Conservation (phyloP, 768 basidiomycete species). For the Suillus subaureus region DNA sequence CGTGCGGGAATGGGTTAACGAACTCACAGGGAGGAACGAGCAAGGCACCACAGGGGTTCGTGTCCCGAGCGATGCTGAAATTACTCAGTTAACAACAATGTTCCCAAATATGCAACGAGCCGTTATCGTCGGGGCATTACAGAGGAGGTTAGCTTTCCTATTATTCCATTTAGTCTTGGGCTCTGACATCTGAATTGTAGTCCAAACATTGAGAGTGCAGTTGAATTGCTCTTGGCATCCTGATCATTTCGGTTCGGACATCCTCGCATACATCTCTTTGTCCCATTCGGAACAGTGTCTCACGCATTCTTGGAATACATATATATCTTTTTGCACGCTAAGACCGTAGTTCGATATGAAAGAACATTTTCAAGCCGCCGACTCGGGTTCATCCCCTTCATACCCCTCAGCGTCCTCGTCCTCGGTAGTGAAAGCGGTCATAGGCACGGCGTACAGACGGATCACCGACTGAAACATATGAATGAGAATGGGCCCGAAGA, state of each 20-base stretch:
- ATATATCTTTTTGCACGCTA: background rate
- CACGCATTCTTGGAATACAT: background rate
- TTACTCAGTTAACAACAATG: slow-evolving; percentile 73
- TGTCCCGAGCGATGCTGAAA: slow-evolving; percentile 76
- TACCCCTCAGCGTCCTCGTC: slow-evolving; percentile 63
- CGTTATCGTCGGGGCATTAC: slow-evolving; percentile 73
- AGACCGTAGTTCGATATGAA: slow-evolving; percentile 1
- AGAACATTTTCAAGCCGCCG: slow-evolving; percentile 25
- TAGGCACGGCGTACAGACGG: slow-evolving; percentile 91
- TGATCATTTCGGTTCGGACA: slow-evolving; percentile 27
- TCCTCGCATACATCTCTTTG: background rate
- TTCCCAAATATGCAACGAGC: slow-evolving; percentile 82
- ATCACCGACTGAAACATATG: slow-evolving; percentile 73
- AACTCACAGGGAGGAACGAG: slow-evolving; percentile 67
- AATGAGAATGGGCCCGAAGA: slow-evolving; percentile 14
- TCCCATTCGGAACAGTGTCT: background rate
- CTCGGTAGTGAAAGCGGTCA: slow-evolving; percentile 80
- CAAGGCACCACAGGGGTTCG: slow-evolving; percentile 59
- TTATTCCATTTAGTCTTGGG: background rate
- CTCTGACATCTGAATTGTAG: slow-evolving; percentile 38
- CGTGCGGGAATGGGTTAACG: slow-evolving; percentile 79
- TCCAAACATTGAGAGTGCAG: slow-evolving; percentile 78
- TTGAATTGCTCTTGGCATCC: slow-evolving; percentile 72
- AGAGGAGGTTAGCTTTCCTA: slow-evolving; percentile 65
- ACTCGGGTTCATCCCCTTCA: slow-evolving; percentile 46